Base-by-base conservation (phyloP, 2,329 filamentous ascomycete species). In the Phaeomoniella chlamydospora region DNA sequence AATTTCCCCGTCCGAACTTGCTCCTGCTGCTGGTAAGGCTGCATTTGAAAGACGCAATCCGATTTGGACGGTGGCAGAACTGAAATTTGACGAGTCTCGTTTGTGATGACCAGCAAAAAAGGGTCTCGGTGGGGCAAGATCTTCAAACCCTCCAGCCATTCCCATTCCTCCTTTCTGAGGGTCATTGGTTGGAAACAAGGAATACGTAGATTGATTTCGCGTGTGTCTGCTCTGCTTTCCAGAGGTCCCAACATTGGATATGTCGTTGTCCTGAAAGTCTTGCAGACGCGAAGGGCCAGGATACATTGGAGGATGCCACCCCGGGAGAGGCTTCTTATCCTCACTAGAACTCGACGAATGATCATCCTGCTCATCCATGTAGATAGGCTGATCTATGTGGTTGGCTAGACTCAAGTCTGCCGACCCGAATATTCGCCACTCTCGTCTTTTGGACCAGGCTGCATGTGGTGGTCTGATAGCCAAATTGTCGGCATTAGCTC, bases 1-100 rank as follows among this genome's bases (percentile, higher is more conserved):
- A 14, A 30, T 36, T n/a, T 11, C 13, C n/a, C 10, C 5, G 16
- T 22, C 34, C 4, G 11, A n/a, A 5, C 11, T 36, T 11, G 14
- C 15, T 11, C 17, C 18, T 5, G 14, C 34, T 13, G 34, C 18
- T 5, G 22, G 10, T 12, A 42, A 32, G 13, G 39, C 38, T 9
- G 42, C 35, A 29, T 45, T 44, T 38, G 47, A 49, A 3, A 51
- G 39, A n/a, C 48, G 41, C 2, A 50, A 41, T 12, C 48, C 48
- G 31, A 51, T 51, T 31, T 49, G 48, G 3, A 51, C 48, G 11
- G 48, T 49, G 9, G 46, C 45, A 33, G 39, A 35, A 35, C 45
- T 49, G 13, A 45, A 36, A 22, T 47, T 41, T 1, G 47, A 50
- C 4, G 42, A 43, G 33, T 46, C 39, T 6, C 46, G 45, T 15